Evolutionary conservation across 108 stramenopile species (phyloP).

Genomic region (Tribonema minus): DNA sequence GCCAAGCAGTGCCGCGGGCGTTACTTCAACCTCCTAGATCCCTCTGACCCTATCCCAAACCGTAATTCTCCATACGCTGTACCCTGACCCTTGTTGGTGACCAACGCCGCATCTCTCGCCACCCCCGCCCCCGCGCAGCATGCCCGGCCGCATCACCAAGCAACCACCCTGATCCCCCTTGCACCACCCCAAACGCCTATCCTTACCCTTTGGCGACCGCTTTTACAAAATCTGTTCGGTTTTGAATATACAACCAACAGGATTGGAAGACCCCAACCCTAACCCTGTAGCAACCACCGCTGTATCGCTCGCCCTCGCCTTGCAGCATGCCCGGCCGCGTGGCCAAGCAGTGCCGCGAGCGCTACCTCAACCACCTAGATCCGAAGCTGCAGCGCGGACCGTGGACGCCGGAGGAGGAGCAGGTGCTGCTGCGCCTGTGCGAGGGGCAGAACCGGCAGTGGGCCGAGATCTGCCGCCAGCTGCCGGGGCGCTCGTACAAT

Average conservation of each 20-base stretch:
- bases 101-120: background rate
- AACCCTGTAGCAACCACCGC: background rate
- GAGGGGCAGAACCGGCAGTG: slow-evolving; percentile 45
- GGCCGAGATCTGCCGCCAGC: slow-evolving; percentile 58
- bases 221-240: no score
- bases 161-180: background rate
- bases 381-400: slow-evolving; percentile 71
- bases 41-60: no score
- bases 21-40: background rate
- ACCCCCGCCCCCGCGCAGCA: background rate
- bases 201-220: background rate
- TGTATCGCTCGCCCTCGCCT: background rate
- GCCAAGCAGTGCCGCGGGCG: background rate
- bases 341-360: slow-evolving; percentile 98
- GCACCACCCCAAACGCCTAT: background rate
- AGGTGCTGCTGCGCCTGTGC: slow-evolving; percentile 43
- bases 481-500: slow-evolving; percentile 90
- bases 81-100: background rate
- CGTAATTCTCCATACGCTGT: background rate
- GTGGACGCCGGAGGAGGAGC: slow-evolving; percentile 61
- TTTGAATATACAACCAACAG: no score
- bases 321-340: slow-evolving; percentile 63
- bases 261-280: background rate
- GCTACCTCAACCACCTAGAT: slow-evolving; percentile 92
- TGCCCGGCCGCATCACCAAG: slow-evolving; percentile 64